Percentiles rank a stretch among this genome's conserved stretches.
Conservation (phyloP, 2,329 filamentous ascomycete species). For the Fusarium haematococcum region DNA sequence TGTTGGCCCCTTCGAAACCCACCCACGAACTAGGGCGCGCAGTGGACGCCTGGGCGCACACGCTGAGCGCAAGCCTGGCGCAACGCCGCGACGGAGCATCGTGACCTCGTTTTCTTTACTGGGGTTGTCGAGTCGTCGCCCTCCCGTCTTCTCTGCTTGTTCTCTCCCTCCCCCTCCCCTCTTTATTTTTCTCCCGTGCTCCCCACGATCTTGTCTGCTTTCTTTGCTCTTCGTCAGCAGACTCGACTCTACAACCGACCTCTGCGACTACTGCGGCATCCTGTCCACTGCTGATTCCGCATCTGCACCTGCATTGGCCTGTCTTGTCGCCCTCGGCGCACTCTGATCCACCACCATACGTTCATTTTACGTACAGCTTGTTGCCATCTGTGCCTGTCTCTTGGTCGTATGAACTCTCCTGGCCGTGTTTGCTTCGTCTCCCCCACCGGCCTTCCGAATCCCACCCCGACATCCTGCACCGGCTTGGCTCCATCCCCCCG, state of each 20-base stretch:
- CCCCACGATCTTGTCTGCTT: constrained; percentile 19
- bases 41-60: constrained; percentile 21
- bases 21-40: constrained; percentile 38
- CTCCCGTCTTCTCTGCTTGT: constrained; percentile 14
- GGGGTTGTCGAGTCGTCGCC: constrained; percentile 32
- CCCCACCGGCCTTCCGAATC: constrained; percentile 40
- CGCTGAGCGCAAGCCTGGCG: constrained; percentile 39
- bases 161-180: constrained; percentile 23
- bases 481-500: constrained; percentile 31
- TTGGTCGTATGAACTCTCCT: constrained; percentile 32
- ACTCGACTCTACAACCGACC: neutral
- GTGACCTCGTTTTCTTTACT: constrained; percentile 42
- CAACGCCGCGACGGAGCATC: constrained; percentile 46
- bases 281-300: constrained; percentile 38
- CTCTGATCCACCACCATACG: constrained; percentile 48
- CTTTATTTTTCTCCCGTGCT: constrained; percentile 13
- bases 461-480: constrained; percentile 43
- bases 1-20: constrained; percentile 41
- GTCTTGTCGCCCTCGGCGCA: constrained; percentile 34
- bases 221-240: constrained; percentile 9
- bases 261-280: constrained; percentile 34
- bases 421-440: constrained; percentile 32
- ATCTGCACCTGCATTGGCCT: constrained; percentile 47
- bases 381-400: constrained; percentile 33
- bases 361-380: constrained; percentile 51